Evolutionary conservation across 2,329 filamentous ascomycete species (phyloP).

Genomic region (Hypoxylon sp.): DNA sequence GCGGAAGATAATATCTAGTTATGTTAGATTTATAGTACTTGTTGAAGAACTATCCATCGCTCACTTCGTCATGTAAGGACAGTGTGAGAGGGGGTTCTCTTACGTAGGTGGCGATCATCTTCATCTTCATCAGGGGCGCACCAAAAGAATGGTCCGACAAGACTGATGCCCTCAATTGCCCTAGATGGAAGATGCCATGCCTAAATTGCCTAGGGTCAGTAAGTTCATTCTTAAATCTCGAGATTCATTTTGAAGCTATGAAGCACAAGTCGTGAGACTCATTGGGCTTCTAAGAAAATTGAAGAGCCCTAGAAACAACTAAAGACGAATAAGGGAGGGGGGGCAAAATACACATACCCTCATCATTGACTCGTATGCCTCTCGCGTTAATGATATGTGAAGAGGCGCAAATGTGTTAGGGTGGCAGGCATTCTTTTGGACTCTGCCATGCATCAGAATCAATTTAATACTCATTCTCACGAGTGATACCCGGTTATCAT

Average conservation of each 20-base stretch:
- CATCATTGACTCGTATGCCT: conserved; percentile 70
- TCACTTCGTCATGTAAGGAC: neutral
- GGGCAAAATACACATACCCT: conserved; percentile 48
- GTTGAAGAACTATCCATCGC: neutral
- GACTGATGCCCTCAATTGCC: conserved; percentile 70
- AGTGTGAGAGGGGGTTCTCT: conserved; percentile 46
- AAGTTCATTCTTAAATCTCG: neutral
- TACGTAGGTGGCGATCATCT: conserved; percentile 70
- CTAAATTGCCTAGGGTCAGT: conserved; percentile 25
- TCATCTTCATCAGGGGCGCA: conserved; percentile 70
- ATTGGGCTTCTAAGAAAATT: neutral
- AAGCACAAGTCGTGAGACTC: neutral
- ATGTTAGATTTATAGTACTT: conserved; percentile 31
- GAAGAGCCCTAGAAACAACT: neutral
- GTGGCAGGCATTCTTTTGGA: conserved; percentile 70
- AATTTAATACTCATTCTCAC: conserved; percentile 4
- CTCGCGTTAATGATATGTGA: conserved; percentile 67
- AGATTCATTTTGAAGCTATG: neutral
- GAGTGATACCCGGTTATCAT: conserved; percentile 10
- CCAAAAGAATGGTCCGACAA: conserved; percentile 77
- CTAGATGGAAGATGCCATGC: conserved; percentile 68
- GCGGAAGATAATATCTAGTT: conserved; percentile 71
- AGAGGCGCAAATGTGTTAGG: conserved; percentile 71
- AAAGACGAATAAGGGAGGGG: neutral
- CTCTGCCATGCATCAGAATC: conserved; percentile 56